Evolutionary conservation across 2,329 filamentous ascomycete species (phyloP), one percentile per base, ranked within the genome.

Genomic region (Hypocreales sp.): DNA sequence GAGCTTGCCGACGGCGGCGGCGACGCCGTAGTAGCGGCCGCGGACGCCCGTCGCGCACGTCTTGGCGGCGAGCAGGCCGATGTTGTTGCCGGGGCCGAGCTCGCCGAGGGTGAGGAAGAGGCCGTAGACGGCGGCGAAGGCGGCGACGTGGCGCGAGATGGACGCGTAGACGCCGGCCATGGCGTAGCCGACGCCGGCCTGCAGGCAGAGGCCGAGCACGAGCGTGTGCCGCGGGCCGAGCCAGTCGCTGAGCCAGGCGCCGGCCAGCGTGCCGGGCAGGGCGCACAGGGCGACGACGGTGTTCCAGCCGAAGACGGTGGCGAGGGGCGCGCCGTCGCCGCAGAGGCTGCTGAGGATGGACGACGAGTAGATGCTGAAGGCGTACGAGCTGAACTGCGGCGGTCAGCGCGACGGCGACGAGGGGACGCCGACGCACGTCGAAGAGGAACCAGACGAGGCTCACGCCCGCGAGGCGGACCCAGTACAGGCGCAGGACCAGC

Each of bases 261-360:
- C 86, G 4, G 79, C 51, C 28, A 86, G 60, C 15, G 81, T 80
- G 2, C 86, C 86, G 0, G 83, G 84, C 26, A 92, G 66, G 51
- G 92, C 92, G 51, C 93, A 93, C 35, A 83, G 58, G 49, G 90
- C 92, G 57, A 92, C 72, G 22, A 93, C 66, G 0, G 79, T 83
- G 46, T 82, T 84, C 83, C 83, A 93, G 22, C 83, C 86, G 34
- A 93, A 86, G 8, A 73, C 58, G 35, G 78, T 79, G 44, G 81
- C 87, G 2, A 93, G 57, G 0, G 76, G 66, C 0, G 70, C 61
- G 5, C 47, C 40, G 0, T 60, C 44, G 8, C 70, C 67, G 22
- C 77, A 72, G 16, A 82, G 66, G 32, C 70, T 73, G 21, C 58
- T 49, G 1, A 92, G 56, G 41, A 92, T 87, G 2, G 72, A 67